phyloP scores from a whole-genome alignment of 192 early-diverging fungal genomes.

The Coemansia guatemalensis region DNA sequence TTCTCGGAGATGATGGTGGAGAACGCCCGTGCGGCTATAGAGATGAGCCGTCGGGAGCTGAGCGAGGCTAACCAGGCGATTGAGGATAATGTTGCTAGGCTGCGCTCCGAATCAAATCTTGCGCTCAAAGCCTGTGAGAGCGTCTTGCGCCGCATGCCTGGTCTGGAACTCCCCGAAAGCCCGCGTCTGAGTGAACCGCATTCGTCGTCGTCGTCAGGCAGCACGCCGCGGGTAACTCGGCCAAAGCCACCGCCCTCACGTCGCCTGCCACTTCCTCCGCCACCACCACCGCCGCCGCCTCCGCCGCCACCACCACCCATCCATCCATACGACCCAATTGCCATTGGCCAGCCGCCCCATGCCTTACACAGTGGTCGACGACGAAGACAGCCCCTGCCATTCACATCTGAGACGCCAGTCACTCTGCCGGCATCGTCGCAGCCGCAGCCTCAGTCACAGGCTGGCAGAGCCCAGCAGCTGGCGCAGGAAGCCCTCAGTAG shows the following conservation, averaged over 20 bases:
- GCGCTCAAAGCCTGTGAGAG: slow-evolving; percentile 11
- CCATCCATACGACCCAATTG: neutral
- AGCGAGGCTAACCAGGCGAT: neutral
- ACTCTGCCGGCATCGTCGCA: too few relatives aligned
- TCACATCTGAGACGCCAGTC: too few relatives aligned
- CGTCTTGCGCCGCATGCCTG: neutral
- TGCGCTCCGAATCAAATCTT: slow-evolving; percentile 2
- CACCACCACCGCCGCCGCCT: slow-evolving; percentile 9
- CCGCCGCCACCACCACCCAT: slow-evolving; percentile 3
- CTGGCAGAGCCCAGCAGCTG: too few relatives aligned
- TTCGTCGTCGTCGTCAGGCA: neutral
- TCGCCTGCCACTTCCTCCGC: slow-evolving; percentile 5
- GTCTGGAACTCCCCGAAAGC: too few relatives aligned
- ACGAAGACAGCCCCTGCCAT: too few relatives aligned
- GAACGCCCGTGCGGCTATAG: neutral
- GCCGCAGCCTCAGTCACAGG: too few relatives aligned
- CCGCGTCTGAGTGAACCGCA: too few relatives aligned
- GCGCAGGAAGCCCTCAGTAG: too few relatives aligned
- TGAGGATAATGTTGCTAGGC: neutral
- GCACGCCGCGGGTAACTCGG: neutral
- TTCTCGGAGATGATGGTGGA: slow-evolving; percentile 4
- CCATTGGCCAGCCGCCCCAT: neutral
- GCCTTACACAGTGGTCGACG: too few relatives aligned
- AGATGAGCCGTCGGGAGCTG: neutral
- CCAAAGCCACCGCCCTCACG: neutral